phyloP scores from a whole-genome alignment of 352 stramenopile genomes.

The Aphanomyces invadans region DNA sequence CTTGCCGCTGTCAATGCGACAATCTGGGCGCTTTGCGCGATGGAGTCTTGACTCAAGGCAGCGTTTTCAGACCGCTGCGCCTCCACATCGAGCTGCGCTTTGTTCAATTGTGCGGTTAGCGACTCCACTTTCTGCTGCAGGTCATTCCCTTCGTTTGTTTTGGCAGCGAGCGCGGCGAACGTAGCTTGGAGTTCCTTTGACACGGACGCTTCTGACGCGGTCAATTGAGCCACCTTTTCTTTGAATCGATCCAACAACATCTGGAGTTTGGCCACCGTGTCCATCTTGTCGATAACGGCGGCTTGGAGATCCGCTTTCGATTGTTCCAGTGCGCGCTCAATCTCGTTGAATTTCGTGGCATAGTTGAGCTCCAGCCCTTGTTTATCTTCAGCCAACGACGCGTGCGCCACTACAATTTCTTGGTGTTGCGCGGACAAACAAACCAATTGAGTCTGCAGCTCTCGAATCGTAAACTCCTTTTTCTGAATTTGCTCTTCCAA shows the following conservation, averaged over 20 bases:
- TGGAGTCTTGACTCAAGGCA: not conserved
- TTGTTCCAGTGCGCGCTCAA: not conserved
- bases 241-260: slow-evolving; percentile 12
- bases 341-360: no score
- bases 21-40: not conserved
- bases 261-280: slow-evolving; percentile 1
- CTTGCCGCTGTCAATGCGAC: not conserved
- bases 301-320: not conserved
- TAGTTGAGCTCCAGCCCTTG: not conserved
- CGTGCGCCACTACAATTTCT: not conserved
- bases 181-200: not conserved
- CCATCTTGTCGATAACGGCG: not conserved
- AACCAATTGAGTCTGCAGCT: not conserved
- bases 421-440: not conserved
- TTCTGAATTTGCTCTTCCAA: not conserved
- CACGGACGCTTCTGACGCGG: slow-evolving; percentile 18
- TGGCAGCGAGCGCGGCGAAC: not conserved
- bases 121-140: not conserved
- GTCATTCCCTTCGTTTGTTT: not conserved
- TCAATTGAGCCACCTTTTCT: slow-evolving; percentile 15
- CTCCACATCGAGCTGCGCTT: not conserved
- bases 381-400: not conserved
- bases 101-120: not conserved
- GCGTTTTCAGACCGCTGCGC: not conserved
- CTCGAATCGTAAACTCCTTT: not conserved